Conservation (phyloP, 345 rosid species). For the Eucalyptus virginea region DNA sequence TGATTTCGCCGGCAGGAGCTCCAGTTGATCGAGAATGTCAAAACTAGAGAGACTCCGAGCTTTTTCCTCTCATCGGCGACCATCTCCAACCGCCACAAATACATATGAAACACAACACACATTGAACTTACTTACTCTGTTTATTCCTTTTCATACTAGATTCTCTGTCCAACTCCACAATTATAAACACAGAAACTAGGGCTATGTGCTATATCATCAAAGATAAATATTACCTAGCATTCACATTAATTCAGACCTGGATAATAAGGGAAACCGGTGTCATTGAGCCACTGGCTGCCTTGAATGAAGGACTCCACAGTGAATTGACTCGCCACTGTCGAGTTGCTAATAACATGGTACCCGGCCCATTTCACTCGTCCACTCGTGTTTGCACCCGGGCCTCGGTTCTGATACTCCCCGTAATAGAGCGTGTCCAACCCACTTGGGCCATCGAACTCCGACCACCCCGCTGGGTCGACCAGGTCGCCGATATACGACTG, state of each 20-base stretch:
- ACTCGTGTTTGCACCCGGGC: constrained; percentile 45
- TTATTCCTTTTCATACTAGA: too few relatives aligned
- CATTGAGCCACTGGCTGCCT: constrained; percentile 53
- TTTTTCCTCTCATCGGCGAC: too few relatives aligned
- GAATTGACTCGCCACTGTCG: constrained; percentile 40
- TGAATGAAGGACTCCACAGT: constrained; percentile 42
- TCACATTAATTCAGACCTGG: neutral
- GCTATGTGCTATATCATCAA: too few relatives aligned
- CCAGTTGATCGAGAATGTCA: too few relatives aligned
- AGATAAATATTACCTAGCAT: too few relatives aligned
- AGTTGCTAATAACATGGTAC: constrained; percentile 24
- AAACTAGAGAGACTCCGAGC: too few relatives aligned
- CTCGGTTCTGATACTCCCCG: constrained; percentile 69
- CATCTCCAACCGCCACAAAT: too few relatives aligned
- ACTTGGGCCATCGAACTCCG: constrained; percentile 37
- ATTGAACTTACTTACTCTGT: too few relatives aligned
- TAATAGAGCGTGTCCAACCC: constrained; percentile 46
- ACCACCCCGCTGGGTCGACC: constrained; percentile 55
- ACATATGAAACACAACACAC: too few relatives aligned
- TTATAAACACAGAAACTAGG: too few relatives aligned
- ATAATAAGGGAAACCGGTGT: constrained; percentile 29
- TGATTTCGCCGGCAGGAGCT: too few relatives aligned
- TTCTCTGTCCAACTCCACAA: too few relatives aligned
- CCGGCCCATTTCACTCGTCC: constrained; percentile 65
- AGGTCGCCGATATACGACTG: constrained; percentile 32